These are phyloP conservation scores for Cicer pinnatifidum DNA, from an alignment of 306 rosid species.

Conservation along the genomic window DNA sequence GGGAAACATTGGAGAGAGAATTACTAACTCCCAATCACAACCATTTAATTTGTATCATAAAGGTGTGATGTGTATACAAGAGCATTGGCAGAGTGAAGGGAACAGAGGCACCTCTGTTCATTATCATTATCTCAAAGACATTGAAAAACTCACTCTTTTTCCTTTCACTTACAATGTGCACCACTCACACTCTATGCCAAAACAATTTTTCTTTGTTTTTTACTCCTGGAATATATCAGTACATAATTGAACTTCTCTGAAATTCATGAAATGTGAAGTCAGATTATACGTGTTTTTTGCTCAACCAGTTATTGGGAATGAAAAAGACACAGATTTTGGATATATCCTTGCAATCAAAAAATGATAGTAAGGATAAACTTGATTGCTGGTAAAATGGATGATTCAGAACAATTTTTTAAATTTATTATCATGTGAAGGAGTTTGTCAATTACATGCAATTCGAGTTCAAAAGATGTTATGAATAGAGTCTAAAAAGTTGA, in stretches of 20 bases:
- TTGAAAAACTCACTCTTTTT: slow-evolving; percentile 10
- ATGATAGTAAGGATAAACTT: slow-evolving; percentile 5
- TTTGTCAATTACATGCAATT: no score
- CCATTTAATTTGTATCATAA: slow-evolving; percentile 64
- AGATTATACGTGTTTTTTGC: slow-evolving; percentile 57
- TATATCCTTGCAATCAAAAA: neutral
- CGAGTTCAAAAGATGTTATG: no score
- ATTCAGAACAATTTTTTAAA: neutral
- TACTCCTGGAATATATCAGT: slow-evolving; percentile 36
- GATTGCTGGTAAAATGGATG: neutral
- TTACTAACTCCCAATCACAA: slow-evolving; percentile 61
- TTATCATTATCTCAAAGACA: slow-evolving; percentile 28
- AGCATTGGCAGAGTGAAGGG: slow-evolving; percentile 44
- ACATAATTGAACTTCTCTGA: slow-evolving; percentile 48
- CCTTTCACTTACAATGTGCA: neutral
- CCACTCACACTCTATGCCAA: slow-evolving; percentile 42
- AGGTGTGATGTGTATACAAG: slow-evolving; percentile 47
- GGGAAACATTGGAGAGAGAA: slow-evolving; percentile 67
- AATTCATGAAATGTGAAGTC: slow-evolving; percentile 50
- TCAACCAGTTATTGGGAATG: slow-evolving; percentile 49
- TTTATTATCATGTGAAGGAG: neutral
- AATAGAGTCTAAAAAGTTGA: no score
- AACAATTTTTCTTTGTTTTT: slow-evolving; percentile 49
- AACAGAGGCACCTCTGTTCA: slow-evolving; percentile 43
- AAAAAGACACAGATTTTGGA: neutral